Evolutionary conservation across 1,139 yeast genomes (phyloP), one percentile per base, ranked within the genome.

Genomic region (Scheffersomyces illinoinensis): DNA sequence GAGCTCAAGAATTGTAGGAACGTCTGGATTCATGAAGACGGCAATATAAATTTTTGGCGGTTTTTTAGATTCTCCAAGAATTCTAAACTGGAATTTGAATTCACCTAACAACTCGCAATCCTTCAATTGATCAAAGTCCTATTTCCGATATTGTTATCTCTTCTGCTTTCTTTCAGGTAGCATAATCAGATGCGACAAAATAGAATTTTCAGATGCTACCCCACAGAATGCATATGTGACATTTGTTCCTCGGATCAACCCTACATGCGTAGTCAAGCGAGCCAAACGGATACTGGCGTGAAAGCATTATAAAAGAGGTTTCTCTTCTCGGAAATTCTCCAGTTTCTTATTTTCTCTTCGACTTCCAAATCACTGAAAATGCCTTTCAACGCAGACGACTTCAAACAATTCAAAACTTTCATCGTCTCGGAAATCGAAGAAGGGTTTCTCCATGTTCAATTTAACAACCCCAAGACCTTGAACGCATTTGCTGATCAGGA

Each of bases 391-490:
- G 66, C 67, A 55, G 72, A 76, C 51, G 72, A 68, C 47, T 81
- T 70, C 67, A 64, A 71, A 51, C 64, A 73, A 54, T 79, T 74
- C 70, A 70, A 71, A n/a, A 75, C 76, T 54, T 83, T 73, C 68
- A 66, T 71, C 20, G 83, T 83, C 12, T 66, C 74, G n/a, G 76
- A 77, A 55, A 71, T 80, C 43, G 79, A 76, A 50, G 76, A 78
- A 6, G 87, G 85, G 1, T 83, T 89, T 33, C 77, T 82, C 47
- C 89, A 87, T 60, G 82, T 90, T 47, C 83, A 86, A 68, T 76
- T 88, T 71, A 86, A 89, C 74, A 85, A 91, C 58, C 90, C 93
- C 8, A 76, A 81, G 64, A 74, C 78, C 3, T 76, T 86, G 62
- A 90, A 90, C 68, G 88, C 93, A 0, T 86, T 86, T 67, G 76